Conservation (phyloP, 1,284 basidiomycete species). For the Mycena citricolor region DNA sequence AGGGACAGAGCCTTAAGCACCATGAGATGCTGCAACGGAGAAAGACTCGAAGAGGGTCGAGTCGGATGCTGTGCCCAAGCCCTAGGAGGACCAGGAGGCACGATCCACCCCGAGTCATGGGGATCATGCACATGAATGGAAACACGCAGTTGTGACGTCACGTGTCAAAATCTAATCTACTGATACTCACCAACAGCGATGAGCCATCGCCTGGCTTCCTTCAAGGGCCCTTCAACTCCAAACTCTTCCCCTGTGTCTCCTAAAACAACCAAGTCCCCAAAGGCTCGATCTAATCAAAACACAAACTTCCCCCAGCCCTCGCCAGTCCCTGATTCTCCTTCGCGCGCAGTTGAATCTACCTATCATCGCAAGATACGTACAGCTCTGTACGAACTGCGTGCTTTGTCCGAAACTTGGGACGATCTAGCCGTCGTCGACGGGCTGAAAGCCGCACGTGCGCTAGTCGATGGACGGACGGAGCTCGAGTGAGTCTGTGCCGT, state of each 20-base stretch:
- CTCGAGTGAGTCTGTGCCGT: slow-evolving; percentile 57
- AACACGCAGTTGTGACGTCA: too few relatives aligned
- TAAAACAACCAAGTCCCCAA: slow-evolving; percentile 28
- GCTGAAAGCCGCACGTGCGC: slow-evolving; percentile 57
- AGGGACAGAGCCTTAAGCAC: too few relatives aligned
- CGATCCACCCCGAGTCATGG: too few relatives aligned
- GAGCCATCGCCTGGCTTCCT: slow-evolving; percentile 64
- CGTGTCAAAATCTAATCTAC: slow-evolving; percentile 1
- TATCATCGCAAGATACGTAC: slow-evolving; percentile 70
- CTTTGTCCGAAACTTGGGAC: slow-evolving; percentile 68
- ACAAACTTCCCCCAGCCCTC: slow-evolving; percentile 32
- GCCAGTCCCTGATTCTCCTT: slow-evolving; percentile 58
- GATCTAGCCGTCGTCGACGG: slow-evolving; percentile 75
- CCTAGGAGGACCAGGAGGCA: too few relatives aligned
- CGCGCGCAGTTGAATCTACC: slow-evolving; percentile 56
- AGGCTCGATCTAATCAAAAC: too few relatives aligned
- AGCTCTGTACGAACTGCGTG: slow-evolving; percentile 60
- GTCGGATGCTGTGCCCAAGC: too few relatives aligned
- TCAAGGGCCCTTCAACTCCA: slow-evolving; percentile 74
- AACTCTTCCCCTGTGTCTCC: slow-evolving; percentile 59
- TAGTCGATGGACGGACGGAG: slow-evolving; percentile 74
- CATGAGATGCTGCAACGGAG: too few relatives aligned
- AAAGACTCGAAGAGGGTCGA: too few relatives aligned
- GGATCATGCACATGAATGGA: too few relatives aligned
- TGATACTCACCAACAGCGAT: slow-evolving; percentile 5